Evolutionary conservation across 345 rosid genomes (phyloP).

Genomic region (Brassica juncea): DNA sequence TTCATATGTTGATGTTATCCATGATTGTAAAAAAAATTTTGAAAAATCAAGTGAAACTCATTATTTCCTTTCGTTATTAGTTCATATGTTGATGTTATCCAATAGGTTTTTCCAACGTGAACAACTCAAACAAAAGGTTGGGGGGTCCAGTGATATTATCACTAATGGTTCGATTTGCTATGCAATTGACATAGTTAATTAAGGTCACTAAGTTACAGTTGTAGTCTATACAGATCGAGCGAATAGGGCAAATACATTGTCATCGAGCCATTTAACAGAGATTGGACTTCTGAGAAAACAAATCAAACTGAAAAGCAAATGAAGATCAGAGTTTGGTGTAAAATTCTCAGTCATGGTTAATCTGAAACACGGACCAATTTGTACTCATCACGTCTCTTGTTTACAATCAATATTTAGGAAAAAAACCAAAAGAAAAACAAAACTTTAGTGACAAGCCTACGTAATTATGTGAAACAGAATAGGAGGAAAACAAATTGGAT

Average conservation of each 20-base stretch:
- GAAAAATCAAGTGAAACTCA: too few species aligned
- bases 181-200: neutral
- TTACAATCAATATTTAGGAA: neutral
- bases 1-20: too few species aligned
- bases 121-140: too few species aligned
- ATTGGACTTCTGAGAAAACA: neutral
- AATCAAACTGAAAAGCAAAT: neutral
- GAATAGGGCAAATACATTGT: neutral
- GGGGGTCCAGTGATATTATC: too few species aligned
- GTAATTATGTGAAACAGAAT: neutral
- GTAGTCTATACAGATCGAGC: neutral
- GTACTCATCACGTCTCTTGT: slow-evolving; percentile 34
- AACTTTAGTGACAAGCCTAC: too few species aligned
- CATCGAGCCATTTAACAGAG: too few species aligned
- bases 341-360: slow-evolving; percentile 32
- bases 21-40: too few species aligned
- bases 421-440: neutral
- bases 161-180: too few species aligned
- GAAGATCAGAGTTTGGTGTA: slow-evolving; percentile 43
- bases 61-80: too few species aligned
- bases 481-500: neutral
- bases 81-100: too few species aligned
- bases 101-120: too few species aligned
- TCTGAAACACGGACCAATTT: slow-evolving; percentile 52
- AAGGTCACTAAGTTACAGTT: too few species aligned